A percentile compares a stretch with the other conserved stretches of the same genome.
phyloP scores from a whole-genome alignment of 23 red algal genomes.

The Gracilaria gracilis region DNA sequence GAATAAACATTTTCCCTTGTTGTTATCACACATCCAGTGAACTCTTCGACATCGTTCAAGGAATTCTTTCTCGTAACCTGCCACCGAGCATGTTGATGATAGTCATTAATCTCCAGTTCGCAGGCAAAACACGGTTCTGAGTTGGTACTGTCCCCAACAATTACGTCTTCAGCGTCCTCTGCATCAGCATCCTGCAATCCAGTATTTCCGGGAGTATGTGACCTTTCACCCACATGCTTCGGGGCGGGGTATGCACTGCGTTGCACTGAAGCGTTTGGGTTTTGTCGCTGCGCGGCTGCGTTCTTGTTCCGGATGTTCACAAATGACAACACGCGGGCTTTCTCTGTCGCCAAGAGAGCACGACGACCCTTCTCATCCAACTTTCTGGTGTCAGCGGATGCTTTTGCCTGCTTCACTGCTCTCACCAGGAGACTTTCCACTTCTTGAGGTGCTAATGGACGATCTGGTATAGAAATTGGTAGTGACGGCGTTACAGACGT shows the following conservation, averaged over 20 bases:
- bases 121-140: slow-evolving; percentile 52
- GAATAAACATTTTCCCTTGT: slow-evolving; percentile 82
- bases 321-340: slow-evolving; percentile 60
- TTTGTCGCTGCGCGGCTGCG: background rate
- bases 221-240: too few species aligned
- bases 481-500: background rate
- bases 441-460: slow-evolving; percentile 33
- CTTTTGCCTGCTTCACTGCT: slow-evolving; percentile 49
- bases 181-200: slow-evolving; percentile 9
- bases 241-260: background rate
- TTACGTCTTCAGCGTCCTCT: slow-evolving; percentile 20
- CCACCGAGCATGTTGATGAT: slow-evolving; percentile 93
- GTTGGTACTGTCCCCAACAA: background rate
- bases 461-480: background rate
- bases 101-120: slow-evolving; percentile 97
- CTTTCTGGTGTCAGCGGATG: slow-evolving; percentile 23
- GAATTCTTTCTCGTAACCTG: slow-evolving; percentile 82
- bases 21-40: slow-evolving; percentile 84
- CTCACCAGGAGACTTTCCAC: slow-evolving; percentile 23
- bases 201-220: slow-evolving; percentile 6
- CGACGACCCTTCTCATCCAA: slow-evolving; percentile 43
- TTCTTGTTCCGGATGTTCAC: slow-evolving; percentile 53
- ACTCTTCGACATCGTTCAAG: slow-evolving; percentile 87
- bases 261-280: background rate
- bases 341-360: slow-evolving; percentile 51